Evolutionary conservation across 306 rosid genomes (phyloP), one percentile per base, ranked within the genome.

Genomic region (Elaeagnus macrophylla): DNA sequence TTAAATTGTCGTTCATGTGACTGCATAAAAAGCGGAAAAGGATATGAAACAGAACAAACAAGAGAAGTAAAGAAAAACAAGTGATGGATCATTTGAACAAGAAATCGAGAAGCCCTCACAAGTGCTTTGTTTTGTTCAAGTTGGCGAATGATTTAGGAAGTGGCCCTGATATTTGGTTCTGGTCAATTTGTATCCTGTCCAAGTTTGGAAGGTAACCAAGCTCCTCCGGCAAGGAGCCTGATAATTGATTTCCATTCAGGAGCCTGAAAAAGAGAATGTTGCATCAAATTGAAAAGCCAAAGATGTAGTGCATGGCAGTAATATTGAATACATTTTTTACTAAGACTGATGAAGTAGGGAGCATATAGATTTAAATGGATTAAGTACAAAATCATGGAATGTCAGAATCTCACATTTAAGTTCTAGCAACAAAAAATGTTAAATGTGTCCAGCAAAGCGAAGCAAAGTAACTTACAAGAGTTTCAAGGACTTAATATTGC

Each of bases 401-500:
- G 32, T 25, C 32, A 25, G 4, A 25, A 25, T 25, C 32, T 25
- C 4, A 25, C 32, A 3, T 25, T 25, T 25, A 2, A 25, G 32
- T 25, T 25, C 32, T 25, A 25, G 32, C 32, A 25, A 25, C 9
- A 7, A 7, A 55, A 48, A 14, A 1, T 15, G 45, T 37, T 15
- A 10, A 49, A 9, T 9, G 9, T 17, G 25, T 11, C 48, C 60
- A 11, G 51, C 39, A 35, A 53, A 37, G 56, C 37, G 15, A 65
- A 53, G 55, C 64, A 54, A 59, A 37, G 58, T 9, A 49, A 80
- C 95, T 84, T 84, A 91, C 99, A 93, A 68, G 54, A 88, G 95
- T 64, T 39, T 5, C 81, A 93, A 62, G 62, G 83, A 53, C 42
- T 47, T 79, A 66, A 93, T 75, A 60, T 81, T 77, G 72, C 96